These are phyloP conservation scores for Pseudozyma sp. DNA, from an alignment of 1,284 basidiomycete genomes.

Conservation along the genomic window DNA sequence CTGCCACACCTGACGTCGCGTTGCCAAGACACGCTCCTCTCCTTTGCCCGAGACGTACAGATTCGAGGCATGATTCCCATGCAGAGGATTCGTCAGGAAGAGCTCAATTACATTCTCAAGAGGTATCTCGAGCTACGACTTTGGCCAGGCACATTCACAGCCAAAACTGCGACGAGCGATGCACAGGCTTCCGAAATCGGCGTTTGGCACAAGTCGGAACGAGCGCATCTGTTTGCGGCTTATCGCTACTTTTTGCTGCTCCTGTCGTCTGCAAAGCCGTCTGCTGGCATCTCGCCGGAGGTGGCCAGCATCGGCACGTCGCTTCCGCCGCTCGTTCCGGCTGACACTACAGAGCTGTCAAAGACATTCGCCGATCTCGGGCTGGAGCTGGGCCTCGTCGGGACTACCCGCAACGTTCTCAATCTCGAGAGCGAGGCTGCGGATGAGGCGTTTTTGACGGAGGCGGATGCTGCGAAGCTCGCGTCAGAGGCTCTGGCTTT, in stretches of 20 bases:
- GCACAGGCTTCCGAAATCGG: background rate
- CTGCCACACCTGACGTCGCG: conserved; percentile 70
- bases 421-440: background rate
- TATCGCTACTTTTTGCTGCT: conserved; percentile 29
- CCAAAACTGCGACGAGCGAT: too few species aligned
- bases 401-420: conserved; percentile 15
- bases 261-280: conserved; percentile 9
- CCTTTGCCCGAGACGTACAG: conserved; percentile 83
- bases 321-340: conserved; percentile 19
- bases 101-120: conserved; percentile 81
- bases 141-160: conserved; percentile 12
- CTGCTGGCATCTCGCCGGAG: conserved; percentile 9
- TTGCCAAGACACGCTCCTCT: conserved; percentile 76
- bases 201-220: conserved; percentile 22
- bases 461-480: conserved; percentile 13
- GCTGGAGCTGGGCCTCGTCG: conserved; percentile 24
- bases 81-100: conserved; percentile 79
- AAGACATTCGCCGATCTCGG: conserved; percentile 12
- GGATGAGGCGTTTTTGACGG: background rate
- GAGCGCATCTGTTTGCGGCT: conserved; percentile 34
- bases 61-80: conserved; percentile 76
- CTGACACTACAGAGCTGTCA: conserved; percentile 9
- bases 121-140: conserved; percentile 34
- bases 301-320: conserved; percentile 25
- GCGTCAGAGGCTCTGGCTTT: conserved; percentile 24